Percentiles rank a stretch among this genome's conserved stretches.
Conservation (phyloP, 306 rosid species). For the Cicer bijugum region DNA sequence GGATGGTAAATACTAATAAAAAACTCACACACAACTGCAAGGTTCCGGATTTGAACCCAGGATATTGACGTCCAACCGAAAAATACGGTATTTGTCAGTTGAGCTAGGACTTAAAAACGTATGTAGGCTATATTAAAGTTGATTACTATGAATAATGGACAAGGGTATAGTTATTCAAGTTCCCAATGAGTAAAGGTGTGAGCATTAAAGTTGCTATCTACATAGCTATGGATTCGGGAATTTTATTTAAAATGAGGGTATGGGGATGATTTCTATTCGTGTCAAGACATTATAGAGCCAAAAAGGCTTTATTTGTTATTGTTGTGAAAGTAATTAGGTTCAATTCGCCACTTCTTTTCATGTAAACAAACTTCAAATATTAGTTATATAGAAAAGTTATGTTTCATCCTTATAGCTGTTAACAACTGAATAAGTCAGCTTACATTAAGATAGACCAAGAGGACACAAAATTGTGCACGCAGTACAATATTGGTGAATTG, state of each 20-base stretch:
- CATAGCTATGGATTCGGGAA: not conserved
- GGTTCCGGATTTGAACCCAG: too few species aligned
- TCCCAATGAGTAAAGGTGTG: not conserved
- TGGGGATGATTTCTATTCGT: not conserved
- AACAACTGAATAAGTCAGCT: not conserved
- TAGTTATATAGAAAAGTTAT: not conserved
- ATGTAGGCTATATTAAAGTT: not conserved
- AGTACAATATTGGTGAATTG: not conserved
- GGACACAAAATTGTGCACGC: not conserved
- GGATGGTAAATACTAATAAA: too few species aligned
- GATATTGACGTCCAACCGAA: too few species aligned
- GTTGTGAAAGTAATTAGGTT: constrained; percentile 1
- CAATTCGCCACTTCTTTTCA: not conserved
- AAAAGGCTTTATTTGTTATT: constrained; percentile 1
- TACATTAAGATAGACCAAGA: constrained; percentile 10
- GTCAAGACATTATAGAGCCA: constrained; percentile 3
- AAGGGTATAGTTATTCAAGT: constrained; percentile 1
- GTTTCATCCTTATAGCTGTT: not conserved
- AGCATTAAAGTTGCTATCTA: not conserved
- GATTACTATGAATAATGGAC: not conserved
- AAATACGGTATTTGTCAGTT: too few species aligned
- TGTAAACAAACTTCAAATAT: not conserved
- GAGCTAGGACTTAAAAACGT: not conserved
- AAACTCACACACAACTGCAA: too few species aligned
- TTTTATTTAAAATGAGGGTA: not conserved